Evolutionary conservation across 139 green algal genomes (phyloP), one percentile per base, ranked within the genome.

Genomic region (Chlorella vulgaris): DNA sequence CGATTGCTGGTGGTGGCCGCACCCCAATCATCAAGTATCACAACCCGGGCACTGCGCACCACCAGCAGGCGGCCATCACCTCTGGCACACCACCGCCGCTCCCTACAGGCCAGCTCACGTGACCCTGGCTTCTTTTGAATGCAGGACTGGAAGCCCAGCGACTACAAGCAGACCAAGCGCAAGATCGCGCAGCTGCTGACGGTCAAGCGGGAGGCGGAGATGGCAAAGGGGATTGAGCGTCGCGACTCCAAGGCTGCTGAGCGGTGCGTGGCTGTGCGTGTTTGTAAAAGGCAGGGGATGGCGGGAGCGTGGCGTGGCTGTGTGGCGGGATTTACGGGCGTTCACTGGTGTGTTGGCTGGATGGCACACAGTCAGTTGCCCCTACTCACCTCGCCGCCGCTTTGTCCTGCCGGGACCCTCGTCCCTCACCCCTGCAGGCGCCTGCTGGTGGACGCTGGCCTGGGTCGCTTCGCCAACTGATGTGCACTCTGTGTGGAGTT

Each of bases 161-260:
- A 69, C n/a, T 84, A 73, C 61, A 73, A 47, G 68, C 38, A 38
- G 7, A 43, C 70, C 26, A 78, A 67, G 78, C 67, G 68, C 47
- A 78, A 83, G 78, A 51, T 91, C 22, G 88, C 88, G 29, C 87
- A 89, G 75, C 76, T 92, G 65, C 61, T 92, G 81, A 92, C 88
- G 1, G 79, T 90, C 28, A 58, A 62, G 43, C 63, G 88, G 55
- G 84, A 91, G 80, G 26, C 47, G 39, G 85, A 92, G 58, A 66
- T 92, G 43, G 85, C 55, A 39, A 29, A 86, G 47, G 88, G 88
- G 22, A 81, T 92, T 0, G 50, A 74, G 43, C 47, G 65, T 13
- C 77, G 77, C 36, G 66, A 33, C 26, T 80, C 78, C 24, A 70
- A 81, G 39, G 42, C 70, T 13, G 61, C 51, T 22, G 81, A 90